Evolutionary conservation across 257 asterid genomes (phyloP).

Genomic region (Penstemon eatonii): DNA sequence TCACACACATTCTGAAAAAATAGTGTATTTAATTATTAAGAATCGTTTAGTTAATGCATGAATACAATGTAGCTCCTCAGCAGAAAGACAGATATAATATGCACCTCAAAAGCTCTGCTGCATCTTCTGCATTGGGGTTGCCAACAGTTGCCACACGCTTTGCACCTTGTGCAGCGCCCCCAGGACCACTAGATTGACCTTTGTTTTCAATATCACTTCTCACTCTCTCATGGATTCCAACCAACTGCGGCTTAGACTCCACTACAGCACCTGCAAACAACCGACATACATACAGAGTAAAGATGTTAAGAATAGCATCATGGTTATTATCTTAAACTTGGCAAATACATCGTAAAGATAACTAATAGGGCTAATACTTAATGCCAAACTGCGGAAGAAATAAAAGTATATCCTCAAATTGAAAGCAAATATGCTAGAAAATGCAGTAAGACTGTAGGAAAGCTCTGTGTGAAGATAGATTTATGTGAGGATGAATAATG

Average conservation of each 20-base stretch:
- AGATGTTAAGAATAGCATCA: background rate
- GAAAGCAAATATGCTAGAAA: background rate
- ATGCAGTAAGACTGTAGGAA: background rate
- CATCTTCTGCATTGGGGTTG: conserved; percentile 76
- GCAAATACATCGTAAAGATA: background rate
- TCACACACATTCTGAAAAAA: conserved; percentile 70
- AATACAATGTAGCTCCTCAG: background rate
- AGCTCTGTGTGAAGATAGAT: background rate
- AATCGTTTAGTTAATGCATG: background rate
- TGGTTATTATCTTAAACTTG: background rate
- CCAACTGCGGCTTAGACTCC: conserved; percentile 80
- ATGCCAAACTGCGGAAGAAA: background rate
- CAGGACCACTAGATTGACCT: conserved; percentile 38
- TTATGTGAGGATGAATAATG: background rate
- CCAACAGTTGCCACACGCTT: conserved; percentile 60
- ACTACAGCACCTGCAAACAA: conserved; percentile 64
- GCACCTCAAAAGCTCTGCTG: conserved; percentile 87
- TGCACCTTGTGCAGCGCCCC: conserved; percentile 45
- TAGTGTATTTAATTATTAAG: background rate
- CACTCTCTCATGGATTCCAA: conserved; percentile 92
- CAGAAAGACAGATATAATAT: conserved; percentile 9
- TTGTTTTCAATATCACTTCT: conserved; percentile 71
- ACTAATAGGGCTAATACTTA: background rate
- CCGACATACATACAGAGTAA: background rate
- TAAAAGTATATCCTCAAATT: background rate